phyloP scores from a whole-genome alignment of 331 rosid genomes.

The Saraca asoca region DNA sequence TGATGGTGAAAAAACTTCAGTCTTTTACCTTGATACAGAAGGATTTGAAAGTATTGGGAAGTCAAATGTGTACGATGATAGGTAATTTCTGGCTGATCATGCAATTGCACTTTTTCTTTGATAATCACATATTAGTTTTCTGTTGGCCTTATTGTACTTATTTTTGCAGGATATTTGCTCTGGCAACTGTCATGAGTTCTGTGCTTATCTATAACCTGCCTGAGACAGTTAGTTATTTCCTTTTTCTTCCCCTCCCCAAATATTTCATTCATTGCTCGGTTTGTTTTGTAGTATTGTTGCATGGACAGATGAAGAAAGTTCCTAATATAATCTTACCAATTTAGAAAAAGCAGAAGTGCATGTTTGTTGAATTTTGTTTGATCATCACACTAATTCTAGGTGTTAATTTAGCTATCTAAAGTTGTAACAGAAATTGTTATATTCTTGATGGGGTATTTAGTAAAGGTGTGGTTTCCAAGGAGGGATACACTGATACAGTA shows the following conservation, averaged over 20 bases:
- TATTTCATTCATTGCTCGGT: too few relatives aligned
- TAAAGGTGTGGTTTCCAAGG: too few relatives aligned
- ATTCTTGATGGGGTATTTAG: too few relatives aligned
- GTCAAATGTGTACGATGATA: constrained; percentile 94
- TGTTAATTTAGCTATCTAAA: too few relatives aligned
- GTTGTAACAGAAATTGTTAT: too few relatives aligned
- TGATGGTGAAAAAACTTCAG: constrained; percentile 84
- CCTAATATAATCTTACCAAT: too few relatives aligned
- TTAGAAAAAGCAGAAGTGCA: too few relatives aligned
- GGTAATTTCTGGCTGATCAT: constrained; percentile 58
- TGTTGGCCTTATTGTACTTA: constrained; percentile 32
- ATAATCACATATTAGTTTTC: background rate
- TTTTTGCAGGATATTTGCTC: constrained; percentile 82
- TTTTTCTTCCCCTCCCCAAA: background rate
- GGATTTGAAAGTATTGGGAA: constrained; percentile 98
- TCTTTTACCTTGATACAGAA: constrained; percentile 90
- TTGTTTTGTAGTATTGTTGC: background rate
- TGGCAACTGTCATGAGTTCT: constrained; percentile 95
- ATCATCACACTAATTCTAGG: too few relatives aligned
- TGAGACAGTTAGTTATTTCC: constrained; percentile 70
- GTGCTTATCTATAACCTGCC: constrained; percentile 91
- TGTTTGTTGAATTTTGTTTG: too few relatives aligned
- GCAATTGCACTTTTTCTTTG: constrained; percentile 26
- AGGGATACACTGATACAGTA: too few relatives aligned
- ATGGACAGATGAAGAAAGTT: constrained; percentile 6